phyloP scores from a whole-genome alignment of 768 basidiomycete species.

The Krasilnikovozyma curviuscula region DNA sequence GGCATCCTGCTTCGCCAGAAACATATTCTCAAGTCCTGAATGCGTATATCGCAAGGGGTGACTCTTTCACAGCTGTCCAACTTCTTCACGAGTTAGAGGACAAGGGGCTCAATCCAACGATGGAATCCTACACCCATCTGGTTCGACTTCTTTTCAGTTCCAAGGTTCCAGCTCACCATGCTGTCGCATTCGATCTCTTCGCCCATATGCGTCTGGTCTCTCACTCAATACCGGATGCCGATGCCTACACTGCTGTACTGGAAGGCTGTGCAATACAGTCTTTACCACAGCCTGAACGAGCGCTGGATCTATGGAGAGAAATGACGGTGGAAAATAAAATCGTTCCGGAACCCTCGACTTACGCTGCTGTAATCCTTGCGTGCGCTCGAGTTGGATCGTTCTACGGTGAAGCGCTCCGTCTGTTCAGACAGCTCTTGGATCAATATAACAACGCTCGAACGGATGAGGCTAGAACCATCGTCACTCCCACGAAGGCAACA shows the following conservation, averaged over 20 bases:
- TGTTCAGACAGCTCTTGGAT: slow-evolving; percentile 74
- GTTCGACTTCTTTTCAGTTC: slow-evolving; percentile 12
- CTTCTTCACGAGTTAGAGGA: slow-evolving; percentile 23
- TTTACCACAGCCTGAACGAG: slow-evolving; percentile 65
- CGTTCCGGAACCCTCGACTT: slow-evolving; percentile 46
- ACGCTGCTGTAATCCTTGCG: slow-evolving; percentile 63
- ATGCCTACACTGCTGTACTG: slow-evolving; percentile 71
- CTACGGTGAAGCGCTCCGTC: slow-evolving; percentile 62
- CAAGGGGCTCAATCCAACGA: slow-evolving; percentile 1
- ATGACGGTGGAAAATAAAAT: slow-evolving; percentile 59
- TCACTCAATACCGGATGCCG: slow-evolving; percentile 53
- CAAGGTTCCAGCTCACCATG: slow-evolving; percentile 25
- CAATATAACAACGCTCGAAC: slow-evolving; percentile 41
- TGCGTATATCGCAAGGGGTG: slow-evolving; percentile 17
- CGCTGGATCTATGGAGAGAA: slow-evolving; percentile 79
- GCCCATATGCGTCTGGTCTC: slow-evolving; percentile 92
- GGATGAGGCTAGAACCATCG: slow-evolving; percentile 28
- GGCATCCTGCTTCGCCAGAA: slow-evolving; percentile 45
- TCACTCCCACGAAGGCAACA: slow-evolving; percentile 42
- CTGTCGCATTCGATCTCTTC: slow-evolving; percentile 85
- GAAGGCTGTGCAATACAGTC: slow-evolving; percentile 45
- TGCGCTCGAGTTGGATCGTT: slow-evolving; percentile 39
- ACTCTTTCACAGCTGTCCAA: slow-evolving; percentile 33
- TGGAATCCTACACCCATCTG: slow-evolving; percentile 11
- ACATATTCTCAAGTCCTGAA: slow-evolving; percentile 52